Evolutionary conservation across 495 filamentous ascomycete genomes (phyloP), one percentile per base, ranked within the genome.

Genomic region (Penicillium malachiteum): DNA sequence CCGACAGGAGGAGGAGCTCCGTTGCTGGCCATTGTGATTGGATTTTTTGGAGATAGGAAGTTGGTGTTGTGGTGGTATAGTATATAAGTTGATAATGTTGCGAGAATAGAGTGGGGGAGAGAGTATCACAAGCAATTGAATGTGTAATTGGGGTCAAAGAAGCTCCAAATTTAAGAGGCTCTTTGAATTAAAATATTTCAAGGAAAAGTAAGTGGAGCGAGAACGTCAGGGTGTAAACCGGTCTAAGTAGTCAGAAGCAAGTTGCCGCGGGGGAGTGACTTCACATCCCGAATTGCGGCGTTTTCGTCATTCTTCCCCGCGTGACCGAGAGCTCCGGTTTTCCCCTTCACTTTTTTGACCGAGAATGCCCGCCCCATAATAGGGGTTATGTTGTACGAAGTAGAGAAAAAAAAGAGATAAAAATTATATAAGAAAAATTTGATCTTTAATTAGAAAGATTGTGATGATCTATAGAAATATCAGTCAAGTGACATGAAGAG

Each of bases 1-100:
- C 81, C 81, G 11, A 77, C 74, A 49, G 72, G 69, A 44, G 72
- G 57, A 50, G 66, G 60, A 64, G 70, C 75, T 5, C 13, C 12
- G 12, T 5, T 33, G 52, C 58, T 39, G 49, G 73, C 52, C 69
- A 76, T 80, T 55, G 46, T 74, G 67, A 59, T 50, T 38, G 13
- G 11, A 7, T 44, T 44, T 44, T 44, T 21, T 10, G 43, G 12
- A 18, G 9, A 2, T 43, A 7, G 18, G 34, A 32, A 38, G 35
- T 46, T 54, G 41, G 31, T n/a, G 34, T 16, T 37, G 5, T 35
- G 43, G 21, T 17, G 37, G 11, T 37, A 5, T 35, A 44, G 21
- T 10, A 18, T 26, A 44, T 44, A 44, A 18, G 26, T 6, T n/a
- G 43, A 21, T 32, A 3, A 3, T 7, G 42, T 44, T 21, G 42